Evolutionary conservation across 495 filamentous ascomycete species (phyloP).

Genomic region (Penicillium arizonense): DNA sequence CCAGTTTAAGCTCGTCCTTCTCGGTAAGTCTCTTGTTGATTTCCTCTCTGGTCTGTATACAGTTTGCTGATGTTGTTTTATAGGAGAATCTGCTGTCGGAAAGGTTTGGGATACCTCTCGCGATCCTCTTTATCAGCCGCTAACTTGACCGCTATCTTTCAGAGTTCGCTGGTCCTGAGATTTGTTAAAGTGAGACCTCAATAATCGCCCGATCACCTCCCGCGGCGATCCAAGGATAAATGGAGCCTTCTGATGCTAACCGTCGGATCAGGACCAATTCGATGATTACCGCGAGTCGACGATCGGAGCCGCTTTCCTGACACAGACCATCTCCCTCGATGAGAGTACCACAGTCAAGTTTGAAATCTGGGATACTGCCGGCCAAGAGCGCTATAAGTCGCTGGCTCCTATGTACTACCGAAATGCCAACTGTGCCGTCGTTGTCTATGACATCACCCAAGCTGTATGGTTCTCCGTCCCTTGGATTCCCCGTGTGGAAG

Average conservation of each 20-base stretch:
- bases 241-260: slow-evolving; percentile 8
- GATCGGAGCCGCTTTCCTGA: slow-evolving; percentile 97
- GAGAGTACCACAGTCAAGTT: slow-evolving; percentile 99
- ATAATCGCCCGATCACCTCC: neutral
- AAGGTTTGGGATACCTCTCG: slow-evolving; percentile 60
- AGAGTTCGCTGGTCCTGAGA: slow-evolving; percentile 96
- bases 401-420: slow-evolving; percentile 99
- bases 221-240: neutral
- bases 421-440: slow-evolving; percentile 98
- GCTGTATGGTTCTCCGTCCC: slow-evolving; percentile 59
- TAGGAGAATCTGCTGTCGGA: slow-evolving; percentile 97
- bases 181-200: slow-evolving; percentile 81
- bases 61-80: slow-evolving; percentile 6
- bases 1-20: slow-evolving; percentile 96
- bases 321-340: slow-evolving; percentile 96
- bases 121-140: slow-evolving; percentile 26
- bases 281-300: slow-evolving; percentile 99
- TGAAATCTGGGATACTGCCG: slow-evolving; percentile 99
- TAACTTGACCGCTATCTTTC: slow-evolving; percentile 29
- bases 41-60: neutral
- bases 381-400: slow-evolving; percentile 97
- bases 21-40: slow-evolving; percentile 62
- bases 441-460: slow-evolving; percentile 99
- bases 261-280: slow-evolving; percentile 82
- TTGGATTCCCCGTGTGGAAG: neutral